Evolutionary conservation across 306 rosid genomes (phyloP).

Genomic region (Cucumis hystrix): DNA sequence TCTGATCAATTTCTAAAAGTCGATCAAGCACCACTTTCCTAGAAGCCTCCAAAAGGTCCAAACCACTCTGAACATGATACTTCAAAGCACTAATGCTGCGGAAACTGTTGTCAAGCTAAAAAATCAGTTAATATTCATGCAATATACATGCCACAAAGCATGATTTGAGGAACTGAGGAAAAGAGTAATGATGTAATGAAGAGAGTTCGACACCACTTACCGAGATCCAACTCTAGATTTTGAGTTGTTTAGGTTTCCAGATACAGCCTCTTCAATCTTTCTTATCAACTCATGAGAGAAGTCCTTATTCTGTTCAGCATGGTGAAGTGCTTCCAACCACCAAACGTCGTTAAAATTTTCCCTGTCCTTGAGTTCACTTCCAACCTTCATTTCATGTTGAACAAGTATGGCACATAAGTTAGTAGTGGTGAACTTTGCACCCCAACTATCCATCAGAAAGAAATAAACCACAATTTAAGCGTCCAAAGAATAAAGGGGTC

Average conservation of each 20-base stretch:
- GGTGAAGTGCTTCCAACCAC: slow-evolving; percentile 87
- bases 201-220: slow-evolving; percentile 28
- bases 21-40: slow-evolving; percentile 68
- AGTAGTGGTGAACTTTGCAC: not conserved
- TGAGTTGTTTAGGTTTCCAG: slow-evolving; percentile 50
- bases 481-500: not conserved
- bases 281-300: slow-evolving; percentile 50
- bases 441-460: not conserved
- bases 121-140: slow-evolving; percentile 7
- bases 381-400: slow-evolving; percentile 34
- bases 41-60: slow-evolving; percentile 76
- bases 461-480: not conserved
- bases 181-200: not conserved
- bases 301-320: slow-evolving; percentile 70
- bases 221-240: slow-evolving; percentile 45
- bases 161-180: slow-evolving; percentile 3
- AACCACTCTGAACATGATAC: slow-evolving; percentile 76
- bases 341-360: slow-evolving; percentile 35
- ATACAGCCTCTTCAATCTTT: slow-evolving; percentile 81
- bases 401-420: not conserved
- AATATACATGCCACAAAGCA: not conserved
- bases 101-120: slow-evolving; percentile 42
- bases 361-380: slow-evolving; percentile 26
- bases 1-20: slow-evolving; percentile 60
- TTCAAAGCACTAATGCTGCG: slow-evolving; percentile 56